Base-by-base conservation (phyloP, 345 rosid genomes). In the Populus deltoides region DNA sequence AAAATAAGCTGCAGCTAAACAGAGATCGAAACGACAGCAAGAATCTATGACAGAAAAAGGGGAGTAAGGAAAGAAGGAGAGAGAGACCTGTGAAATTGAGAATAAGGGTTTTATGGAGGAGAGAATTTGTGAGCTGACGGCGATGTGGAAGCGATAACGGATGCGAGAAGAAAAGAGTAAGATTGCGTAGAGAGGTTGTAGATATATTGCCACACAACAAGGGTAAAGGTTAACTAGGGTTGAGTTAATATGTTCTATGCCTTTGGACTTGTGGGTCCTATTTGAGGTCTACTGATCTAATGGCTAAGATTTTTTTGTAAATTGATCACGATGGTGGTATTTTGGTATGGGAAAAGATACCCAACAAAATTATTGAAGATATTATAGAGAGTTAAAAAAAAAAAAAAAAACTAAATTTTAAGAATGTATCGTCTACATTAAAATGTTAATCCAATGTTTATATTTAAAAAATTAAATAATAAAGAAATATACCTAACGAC, bases 61-160 rank as follows among this genome's bases (percentile, higher is more conserved):
- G 12, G 8, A 8, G 16, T 24, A 35, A 3, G 69, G 39, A 55
- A 2, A 10, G 3, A 2, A 33, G 27, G 6, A 0, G 47, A 25
- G 29, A 38, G 68, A 77, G 51, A 77, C 79, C 79, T 69, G n/a
- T 66, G 63, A 17, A 27, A 20, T 7, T 25, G 24, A 13, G 39
- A 53, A 27, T 68, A 55, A 69, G 74, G 74, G 68, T 57, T 68
- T 41, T 20, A 4, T 20, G 8, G 39, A 35, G 57, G 13, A 68
- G 43, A n/a, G 6, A 59, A 9, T 20, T 62, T 1, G 29, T 7
- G 29, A 41, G 69, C 11, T 39, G 36, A 47, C 77, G 59, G 39
- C 77, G 12, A 13, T 74, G 38, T 24, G 29, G 65, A 5, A 8
- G 65, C 65, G 65, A 24, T 10, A 24, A 59, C 65, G 6, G 65